These are phyloP conservation scores for Ophiostoma pallidulum DNA, from an alignment of 2,329 filamentous ascomycete species.

Conservation along the genomic window DNA sequence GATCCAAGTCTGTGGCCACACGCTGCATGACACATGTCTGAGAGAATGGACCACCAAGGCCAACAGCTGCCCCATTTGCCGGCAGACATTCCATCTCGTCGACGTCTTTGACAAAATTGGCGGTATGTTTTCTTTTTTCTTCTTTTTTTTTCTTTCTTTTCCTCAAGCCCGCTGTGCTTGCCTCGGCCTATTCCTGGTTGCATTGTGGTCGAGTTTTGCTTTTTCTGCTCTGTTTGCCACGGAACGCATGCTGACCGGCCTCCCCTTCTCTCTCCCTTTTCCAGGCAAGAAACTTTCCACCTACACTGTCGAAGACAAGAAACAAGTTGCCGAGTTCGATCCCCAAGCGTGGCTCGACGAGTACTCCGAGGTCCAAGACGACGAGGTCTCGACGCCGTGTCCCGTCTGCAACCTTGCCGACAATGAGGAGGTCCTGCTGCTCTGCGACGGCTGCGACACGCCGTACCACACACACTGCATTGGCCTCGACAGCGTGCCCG, in stretches of 20 bases:
- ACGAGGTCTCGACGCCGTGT: constrained; percentile 65
- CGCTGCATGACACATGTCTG: constrained; percentile 86
- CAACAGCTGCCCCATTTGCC: constrained; percentile 96
- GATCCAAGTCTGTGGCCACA: constrained; percentile 73
- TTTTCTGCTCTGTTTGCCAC: neutral
- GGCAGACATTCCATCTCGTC: constrained; percentile 82
- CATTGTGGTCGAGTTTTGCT: too few relatives aligned
- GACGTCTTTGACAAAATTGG: constrained; percentile 71
- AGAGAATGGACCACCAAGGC: constrained; percentile 92
- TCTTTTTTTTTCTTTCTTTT: neutral
- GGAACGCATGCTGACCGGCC: constrained; percentile 14
- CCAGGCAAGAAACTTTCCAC: constrained; percentile 46
- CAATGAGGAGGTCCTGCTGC: constrained; percentile 72
- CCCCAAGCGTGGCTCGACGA: constrained; percentile 65
- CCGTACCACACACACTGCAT: constrained; percentile 90
- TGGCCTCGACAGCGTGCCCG: constrained; percentile 66
- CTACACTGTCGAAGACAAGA: constrained; percentile 67
- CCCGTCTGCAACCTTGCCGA: constrained; percentile 74
- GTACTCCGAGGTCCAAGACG: constrained; percentile 62
- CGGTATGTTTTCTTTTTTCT: constrained; percentile 39
- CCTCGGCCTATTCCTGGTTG: neutral
- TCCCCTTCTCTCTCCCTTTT: constrained; percentile 10
- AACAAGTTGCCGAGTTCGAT: constrained; percentile 84
- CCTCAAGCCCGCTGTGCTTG: neutral
- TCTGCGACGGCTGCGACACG: constrained; percentile 86